Base-by-base conservation (phyloP, 352 stramenopile species). In the Pythium myriotylum region DNA sequence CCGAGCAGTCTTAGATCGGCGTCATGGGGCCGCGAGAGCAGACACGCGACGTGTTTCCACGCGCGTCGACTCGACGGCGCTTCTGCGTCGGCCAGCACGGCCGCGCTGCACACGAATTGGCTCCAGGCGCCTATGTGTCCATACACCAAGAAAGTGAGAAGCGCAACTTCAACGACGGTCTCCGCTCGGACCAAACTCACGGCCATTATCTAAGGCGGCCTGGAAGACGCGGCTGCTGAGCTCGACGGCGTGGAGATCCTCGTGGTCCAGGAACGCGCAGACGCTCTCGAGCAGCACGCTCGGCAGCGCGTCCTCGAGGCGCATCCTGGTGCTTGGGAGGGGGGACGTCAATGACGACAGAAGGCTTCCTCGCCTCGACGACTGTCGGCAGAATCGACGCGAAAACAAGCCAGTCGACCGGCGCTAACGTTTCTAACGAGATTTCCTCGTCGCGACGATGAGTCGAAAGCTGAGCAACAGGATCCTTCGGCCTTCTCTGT, bases 221-320 rank as follows among this genome's bases (percentile, higher is more conserved):
- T 35, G 27, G 22, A 55, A 35, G 19, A 24, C 33, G 27, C 19
- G 19, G 19, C 43, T 46, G 9, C 40, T 37, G 42, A 27, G 32
- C 29, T 60, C 53, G 19, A 45, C 26, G 4, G 40, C 53, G 42
- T 45, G 22, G 8, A 60, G 29, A 27, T 50, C 26, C 13, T 50
- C 41, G 53, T 37, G 27, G 42, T 53, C 20, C 5, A 40, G 17
- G 17, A 35, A 46, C 29, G 16, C 19, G 2, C 52, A 41, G 41
- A 60, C 41, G 27, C 19, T 19, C 19, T 53, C 41, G 14, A 42
- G 4, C 20, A 55, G 32, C 33, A 45, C 49, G 29, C n/a, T 12
- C 26, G 53, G 53, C 9, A 60, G 53, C 41, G 32, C 29, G 24
- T 41, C 26, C 7, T 45, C 32, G 14, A 32, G 12, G 12, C 7